phyloP scores from a whole-genome alignment of 805 yeast genomes.

The Myxozyma nipponensis region DNA sequence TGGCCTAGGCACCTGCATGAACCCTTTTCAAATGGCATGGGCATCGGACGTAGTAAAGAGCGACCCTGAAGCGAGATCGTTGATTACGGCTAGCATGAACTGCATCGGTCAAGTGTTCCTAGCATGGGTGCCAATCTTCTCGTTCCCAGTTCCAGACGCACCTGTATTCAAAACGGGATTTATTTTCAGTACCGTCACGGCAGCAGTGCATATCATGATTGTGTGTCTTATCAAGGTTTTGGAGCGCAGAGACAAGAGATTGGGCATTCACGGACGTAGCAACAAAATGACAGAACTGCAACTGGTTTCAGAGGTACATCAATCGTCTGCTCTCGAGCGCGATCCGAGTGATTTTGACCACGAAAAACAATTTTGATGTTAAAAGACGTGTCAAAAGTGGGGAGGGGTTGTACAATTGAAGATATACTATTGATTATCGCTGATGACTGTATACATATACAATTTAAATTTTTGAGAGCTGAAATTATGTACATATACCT shows the following conservation, averaged over 20 bases:
- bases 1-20: conserved; percentile 14
- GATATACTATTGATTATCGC: too few species aligned
- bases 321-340: background rate
- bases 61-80: conserved; percentile 35
- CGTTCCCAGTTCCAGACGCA: conserved; percentile 38
- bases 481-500: too few species aligned
- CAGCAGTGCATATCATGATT: conserved; percentile 6
- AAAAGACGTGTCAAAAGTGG: too few species aligned
- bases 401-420: too few species aligned
- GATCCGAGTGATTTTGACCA: background rate
- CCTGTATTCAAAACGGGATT: conserved; percentile 29
- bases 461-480: background rate
- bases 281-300: too few species aligned
- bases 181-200: conserved; percentile 9
- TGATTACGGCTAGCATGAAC: conserved; percentile 37
- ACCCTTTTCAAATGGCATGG: conserved; percentile 30
- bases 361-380: background rate
- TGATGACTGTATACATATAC: too few species aligned
- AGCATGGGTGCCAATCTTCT: conserved; percentile 40
- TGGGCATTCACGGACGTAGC: background rate
- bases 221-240: conserved; percentile 5
- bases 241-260: conserved; percentile 11
- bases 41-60: conserved; percentile 30
- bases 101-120: conserved; percentile 37
- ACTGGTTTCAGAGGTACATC: too few species aligned